These are phyloP conservation scores for Lupinus albus DNA, from an alignment of 306 rosid genomes.

Conservation along the genomic window DNA sequence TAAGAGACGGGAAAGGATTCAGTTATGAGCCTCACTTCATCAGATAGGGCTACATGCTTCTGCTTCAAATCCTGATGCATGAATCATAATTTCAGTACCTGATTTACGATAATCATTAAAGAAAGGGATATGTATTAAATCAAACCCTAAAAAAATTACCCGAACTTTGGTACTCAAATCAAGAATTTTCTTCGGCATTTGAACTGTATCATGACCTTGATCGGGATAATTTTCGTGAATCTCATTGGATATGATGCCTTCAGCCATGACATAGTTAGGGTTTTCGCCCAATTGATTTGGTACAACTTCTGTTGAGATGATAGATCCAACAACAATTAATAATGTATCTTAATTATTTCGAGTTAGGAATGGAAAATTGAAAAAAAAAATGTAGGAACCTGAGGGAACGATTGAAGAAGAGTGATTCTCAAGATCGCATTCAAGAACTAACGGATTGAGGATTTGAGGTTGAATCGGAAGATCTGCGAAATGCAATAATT, in stretches of 20 bases:
- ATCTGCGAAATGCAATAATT: conserved; percentile 51
- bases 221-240: conserved; percentile 60
- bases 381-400: conserved; percentile 41
- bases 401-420: conserved; percentile 42
- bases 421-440: conserved; percentile 42
- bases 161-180: conserved; percentile 62
- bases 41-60: conserved; percentile 58
- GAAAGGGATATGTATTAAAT: neutral
- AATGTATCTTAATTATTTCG: neutral
- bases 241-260: conserved; percentile 51
- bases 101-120: neutral
- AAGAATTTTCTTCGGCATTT: conserved; percentile 58
- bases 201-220: conserved; percentile 45
- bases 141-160: conserved; percentile 46
- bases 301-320: conserved; percentile 42
- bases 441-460: conserved; percentile 37
- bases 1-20: conserved; percentile 67
- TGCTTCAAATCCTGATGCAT: conserved; percentile 69
- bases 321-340: conserved; percentile 1
- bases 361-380: neutral
- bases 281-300: conserved; percentile 43
- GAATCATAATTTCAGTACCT: neutral
- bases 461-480: conserved; percentile 48
- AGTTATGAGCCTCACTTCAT: conserved; percentile 55
- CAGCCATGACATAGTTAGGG: conserved; percentile 49